Conservation (phyloP, 108 stramenopile genomes). For the Thalassiosira profunda region DNA sequence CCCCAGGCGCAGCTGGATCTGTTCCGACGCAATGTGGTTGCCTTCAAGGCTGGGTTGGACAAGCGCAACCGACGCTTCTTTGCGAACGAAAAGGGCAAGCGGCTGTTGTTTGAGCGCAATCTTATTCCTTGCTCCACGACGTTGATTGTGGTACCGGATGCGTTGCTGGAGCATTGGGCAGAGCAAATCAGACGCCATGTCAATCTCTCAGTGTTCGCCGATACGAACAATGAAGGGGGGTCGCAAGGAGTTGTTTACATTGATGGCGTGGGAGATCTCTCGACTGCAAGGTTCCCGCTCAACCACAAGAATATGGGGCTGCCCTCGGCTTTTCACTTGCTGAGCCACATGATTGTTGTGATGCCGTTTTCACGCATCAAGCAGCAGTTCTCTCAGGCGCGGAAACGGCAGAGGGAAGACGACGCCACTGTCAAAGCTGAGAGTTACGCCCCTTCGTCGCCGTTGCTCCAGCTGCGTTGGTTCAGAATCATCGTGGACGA, state of each 20-base stretch:
- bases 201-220: conserved; percentile 47
- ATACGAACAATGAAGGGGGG: conserved; percentile 4
- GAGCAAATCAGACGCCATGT: conserved; percentile 70
- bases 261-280: conserved; percentile 61
- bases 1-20: conserved; percentile 22
- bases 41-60: conserved; percentile 51
- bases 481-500: conserved; percentile 79
- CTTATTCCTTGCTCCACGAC: conserved; percentile 66
- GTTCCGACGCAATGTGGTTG: conserved; percentile 46
- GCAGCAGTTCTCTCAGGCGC: conserved; percentile 16
- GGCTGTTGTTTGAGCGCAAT: conserved; percentile 53
- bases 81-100: conserved; percentile 22
- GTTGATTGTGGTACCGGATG: conserved; percentile 76
- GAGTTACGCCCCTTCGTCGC: not conserved
- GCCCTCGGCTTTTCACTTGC: conserved; percentile 33
- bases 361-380: conserved; percentile 53
- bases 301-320: conserved; percentile 18
- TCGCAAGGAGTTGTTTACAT: conserved; percentile 52
- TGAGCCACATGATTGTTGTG: conserved; percentile 51
- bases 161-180: conserved; percentile 80
- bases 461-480: conserved; percentile 58
- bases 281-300: conserved; percentile 44
- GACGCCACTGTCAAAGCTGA: not conserved
- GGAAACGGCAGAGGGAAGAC: conserved; percentile 20
- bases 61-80: conserved; percentile 47